Percentiles rank a stretch among this genome's conserved stretches.
These are phyloP conservation scores for Mycosphaerella sp. DNA, from an alignment of 2,329 filamentous ascomycete genomes.

Conservation along the genomic window DNA sequence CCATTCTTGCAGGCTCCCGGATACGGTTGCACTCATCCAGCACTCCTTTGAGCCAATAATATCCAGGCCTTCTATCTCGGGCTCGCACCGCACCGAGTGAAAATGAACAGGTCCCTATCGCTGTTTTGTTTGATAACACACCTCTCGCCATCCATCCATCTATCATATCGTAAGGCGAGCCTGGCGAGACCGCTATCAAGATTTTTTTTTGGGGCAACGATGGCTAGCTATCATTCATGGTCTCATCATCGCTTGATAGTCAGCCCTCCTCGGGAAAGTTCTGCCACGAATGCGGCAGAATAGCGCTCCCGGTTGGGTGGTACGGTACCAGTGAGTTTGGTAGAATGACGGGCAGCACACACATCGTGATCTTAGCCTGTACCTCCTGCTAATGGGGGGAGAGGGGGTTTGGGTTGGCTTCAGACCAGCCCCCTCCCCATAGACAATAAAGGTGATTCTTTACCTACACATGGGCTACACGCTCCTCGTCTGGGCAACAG, in stretches of 20 bases:
- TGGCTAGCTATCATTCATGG: background rate
- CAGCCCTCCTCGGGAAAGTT: background rate
- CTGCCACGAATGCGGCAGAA: constrained; percentile 4
- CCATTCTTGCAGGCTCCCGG: constrained; percentile 6
- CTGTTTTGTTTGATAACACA: constrained; percentile 1
- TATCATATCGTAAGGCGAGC: constrained; percentile 1
- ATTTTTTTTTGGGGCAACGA: background rate
- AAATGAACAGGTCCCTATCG: background rate
- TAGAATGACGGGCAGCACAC: background rate
- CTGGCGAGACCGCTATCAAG: background rate
- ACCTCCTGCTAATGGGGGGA: no score
- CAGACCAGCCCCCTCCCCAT: no score
- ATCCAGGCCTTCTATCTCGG: constrained; percentile 3
- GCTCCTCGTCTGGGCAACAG: constrained; percentile 7
- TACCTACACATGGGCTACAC: background rate
- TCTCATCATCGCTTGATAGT: background rate
- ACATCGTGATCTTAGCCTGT: constrained; percentile 1
- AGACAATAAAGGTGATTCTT: background rate
- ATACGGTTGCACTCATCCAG: constrained; percentile 7
- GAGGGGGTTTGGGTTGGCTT: no score
- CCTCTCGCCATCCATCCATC: background rate
- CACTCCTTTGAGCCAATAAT: background rate
- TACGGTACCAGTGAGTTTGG: background rate
- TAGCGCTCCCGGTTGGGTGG: background rate
- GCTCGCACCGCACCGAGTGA: background rate